Evolutionary conservation across 306 rosid genomes (phyloP), one percentile per base, ranked within the genome.

Genomic region (Sesbania bispinosa): DNA sequence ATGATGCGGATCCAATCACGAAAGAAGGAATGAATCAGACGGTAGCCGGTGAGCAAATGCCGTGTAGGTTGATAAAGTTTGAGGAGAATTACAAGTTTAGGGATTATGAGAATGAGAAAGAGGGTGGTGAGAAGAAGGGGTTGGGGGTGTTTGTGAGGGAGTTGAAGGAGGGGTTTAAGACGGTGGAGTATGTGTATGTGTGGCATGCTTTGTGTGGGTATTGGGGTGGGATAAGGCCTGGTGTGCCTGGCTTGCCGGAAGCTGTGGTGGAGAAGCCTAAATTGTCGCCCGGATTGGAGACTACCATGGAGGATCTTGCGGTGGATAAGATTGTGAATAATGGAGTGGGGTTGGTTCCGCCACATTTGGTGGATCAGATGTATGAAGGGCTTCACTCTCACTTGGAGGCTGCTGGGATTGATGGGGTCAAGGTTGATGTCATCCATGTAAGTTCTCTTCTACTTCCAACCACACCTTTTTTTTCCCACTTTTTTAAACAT

Each of bases 131-230:
- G 0, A 79, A 81, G 47, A 81, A 81, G 67, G 98, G 98, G 2
- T 81, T 92, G 85, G 80, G 82, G 4, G 96, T 88, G 6, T 94
- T 94, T 30, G 71, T 94, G 1, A 88, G 46, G 14, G 92, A 94
- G 7, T 35, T 94, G 10, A 94, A 94, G 26, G 88, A 84, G 5
- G 95, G 77, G 65, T 90, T 80, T 60, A 51, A 58, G 62, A 88
- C 83, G 18, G 90, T 94, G 5, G 92, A 89, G 8, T 80, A 90
- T 10, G 97, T 94, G 1, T 94, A 94, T 6, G 97, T 94, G 47
- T 94, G 98, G 98, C 98, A 94, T 26, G 98, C 98, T 0, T 76
- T 94, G 7, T 90, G 96, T 47, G 98, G 98, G 0, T 94, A 94
- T 11, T 94, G 98, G 98, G 98, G 97, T 6, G 98, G 98, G 36